A percentile compares a stretch with the other conserved stretches of the same genome.
phyloP scores from a whole-genome alignment of 2,329 filamentous ascomycete genomes.

The Arthrobotrys iridis region DNA sequence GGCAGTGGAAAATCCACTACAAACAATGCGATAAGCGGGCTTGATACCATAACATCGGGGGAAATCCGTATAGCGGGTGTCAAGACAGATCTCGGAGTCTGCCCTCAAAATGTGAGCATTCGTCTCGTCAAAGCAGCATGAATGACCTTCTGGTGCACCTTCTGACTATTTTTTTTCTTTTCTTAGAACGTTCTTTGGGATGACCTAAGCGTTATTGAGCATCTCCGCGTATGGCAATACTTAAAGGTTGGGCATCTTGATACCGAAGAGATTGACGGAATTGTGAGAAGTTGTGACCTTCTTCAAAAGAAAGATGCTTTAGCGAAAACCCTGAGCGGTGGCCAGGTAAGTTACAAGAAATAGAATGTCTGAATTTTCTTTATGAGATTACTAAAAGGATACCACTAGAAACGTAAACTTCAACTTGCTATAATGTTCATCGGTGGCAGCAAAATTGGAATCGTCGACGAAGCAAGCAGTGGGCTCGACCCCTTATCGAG shows the following conservation, averaged over 20 bases:
- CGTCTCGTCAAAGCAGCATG: background rate
- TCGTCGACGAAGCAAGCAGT: constrained; percentile 89
- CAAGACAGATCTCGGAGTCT: constrained; percentile 72
- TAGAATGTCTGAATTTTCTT: background rate
- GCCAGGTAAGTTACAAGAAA: constrained; percentile 71
- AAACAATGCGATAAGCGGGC: constrained; percentile 84
- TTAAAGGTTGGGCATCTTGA: constrained; percentile 74
- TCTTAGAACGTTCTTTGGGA: constrained; percentile 93
- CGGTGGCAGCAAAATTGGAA: constrained; percentile 86
- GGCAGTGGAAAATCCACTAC: constrained; percentile 92
- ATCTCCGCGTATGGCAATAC: constrained; percentile 82
- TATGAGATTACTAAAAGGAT: background rate
- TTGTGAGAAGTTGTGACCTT: constrained; percentile 78
- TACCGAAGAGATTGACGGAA: constrained; percentile 69
- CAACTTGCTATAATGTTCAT: constrained; percentile 96
- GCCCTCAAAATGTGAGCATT: constrained; percentile 70
- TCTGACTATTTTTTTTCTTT: too few species aligned
- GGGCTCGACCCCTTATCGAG: constrained; percentile 87
- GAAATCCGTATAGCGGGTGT: constrained; percentile 68
- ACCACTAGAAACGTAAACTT: constrained; percentile 77
- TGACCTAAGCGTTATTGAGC: constrained; percentile 84
- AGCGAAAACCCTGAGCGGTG: constrained; percentile 83
- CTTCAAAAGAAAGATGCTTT: constrained; percentile 76
- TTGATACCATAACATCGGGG: constrained; percentile 79
- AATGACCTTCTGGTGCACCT: background rate